A percentile compares a stretch with the other conserved stretches of the same genome.
These are phyloP conservation scores for Arachis stenosperma DNA, from an alignment of 306 rosid species.

Conservation along the genomic window DNA sequence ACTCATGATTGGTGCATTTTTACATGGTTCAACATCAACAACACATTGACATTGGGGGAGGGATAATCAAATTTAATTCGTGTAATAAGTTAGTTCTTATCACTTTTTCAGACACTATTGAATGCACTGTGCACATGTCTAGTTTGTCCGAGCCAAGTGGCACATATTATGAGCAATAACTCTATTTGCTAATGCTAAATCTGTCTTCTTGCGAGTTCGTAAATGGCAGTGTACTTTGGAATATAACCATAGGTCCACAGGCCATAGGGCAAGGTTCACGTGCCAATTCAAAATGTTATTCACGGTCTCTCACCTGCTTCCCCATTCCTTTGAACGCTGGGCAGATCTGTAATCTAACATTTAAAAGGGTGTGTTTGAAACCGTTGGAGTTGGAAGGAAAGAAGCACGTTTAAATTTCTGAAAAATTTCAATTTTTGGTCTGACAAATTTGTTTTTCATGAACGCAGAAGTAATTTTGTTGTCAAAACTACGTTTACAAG, in stretches of 20 bases:
- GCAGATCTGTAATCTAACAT: no score
- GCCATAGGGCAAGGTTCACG: background rate
- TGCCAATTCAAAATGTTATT: background rate
- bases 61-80: background rate
- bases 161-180: background rate
- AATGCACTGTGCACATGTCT: conserved; percentile 29
- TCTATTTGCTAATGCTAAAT: background rate
- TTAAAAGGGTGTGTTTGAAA: no score
- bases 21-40: background rate
- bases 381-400: no score
- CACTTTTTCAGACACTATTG: background rate
- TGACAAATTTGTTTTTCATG: no score
- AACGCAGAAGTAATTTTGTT: no score
- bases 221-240: background rate
- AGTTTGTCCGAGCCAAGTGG: conserved; percentile 6
- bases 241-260: no score
- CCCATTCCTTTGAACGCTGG: no score
- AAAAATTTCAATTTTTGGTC: no score
- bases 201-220: background rate
- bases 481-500: no score
- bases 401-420: no score
- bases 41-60: background rate
- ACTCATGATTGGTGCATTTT: background rate
- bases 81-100: background rate
- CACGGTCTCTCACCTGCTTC: no score